A percentile compares a stretch with the other conserved stretches of the same genome.
These are phyloP conservation scores for Chalciporus sp. DNA, from an alignment of 1,284 basidiomycete genomes.

Conservation along the genomic window DNA sequence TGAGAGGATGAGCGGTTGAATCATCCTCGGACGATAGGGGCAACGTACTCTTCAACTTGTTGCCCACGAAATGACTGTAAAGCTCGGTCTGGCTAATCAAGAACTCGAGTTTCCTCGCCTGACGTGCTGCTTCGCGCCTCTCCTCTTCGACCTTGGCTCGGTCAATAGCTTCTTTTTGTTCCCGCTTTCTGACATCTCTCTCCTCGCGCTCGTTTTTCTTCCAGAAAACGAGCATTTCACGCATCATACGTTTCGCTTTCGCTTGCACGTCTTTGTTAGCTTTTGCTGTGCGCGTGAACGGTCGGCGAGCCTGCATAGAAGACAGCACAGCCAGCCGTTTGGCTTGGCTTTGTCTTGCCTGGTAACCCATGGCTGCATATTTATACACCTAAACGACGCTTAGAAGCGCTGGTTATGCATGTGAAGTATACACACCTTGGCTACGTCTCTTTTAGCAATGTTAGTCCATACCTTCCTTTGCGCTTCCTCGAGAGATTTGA, in stretches of 20 bases:
- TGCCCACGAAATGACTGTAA: slow-evolving; percentile 99
- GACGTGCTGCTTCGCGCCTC: slow-evolving; percentile 91
- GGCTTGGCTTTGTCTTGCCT: slow-evolving; percentile 64
- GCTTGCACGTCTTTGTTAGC: slow-evolving; percentile 87
- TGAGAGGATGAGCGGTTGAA: slow-evolving; percentile 20
- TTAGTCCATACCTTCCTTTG: slow-evolving; percentile 87
- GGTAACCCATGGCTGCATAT: slow-evolving; percentile 67
- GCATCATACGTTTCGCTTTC: slow-evolving; percentile 87
- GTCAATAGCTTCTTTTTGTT: slow-evolving; percentile 92
- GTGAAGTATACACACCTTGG: slow-evolving; percentile 57
- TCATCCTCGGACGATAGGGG: slow-evolving; percentile 8
- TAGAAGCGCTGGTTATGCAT: slow-evolving; percentile 10
- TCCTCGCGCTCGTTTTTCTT: slow-evolving; percentile 98
- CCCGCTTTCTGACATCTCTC: slow-evolving; percentile 88
- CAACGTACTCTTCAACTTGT: slow-evolving; percentile 90
- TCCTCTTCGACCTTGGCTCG: slow-evolving; percentile 94
- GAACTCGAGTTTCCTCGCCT: slow-evolving; percentile 98
- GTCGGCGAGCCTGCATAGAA: slow-evolving; percentile 81
- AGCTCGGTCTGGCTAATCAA: slow-evolving; percentile 99
- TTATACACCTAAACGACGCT: slow-evolving; percentile 70
- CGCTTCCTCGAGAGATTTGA: slow-evolving; percentile 78
- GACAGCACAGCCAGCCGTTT: slow-evolving; percentile 80
- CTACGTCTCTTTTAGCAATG: slow-evolving; percentile 80
- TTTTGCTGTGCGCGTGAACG: slow-evolving; percentile 80
- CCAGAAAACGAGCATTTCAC: slow-evolving; percentile 97